Conservation (phyloP, 805 yeast genomes). For the Wickerhamiella vanderwaltii region DNA sequence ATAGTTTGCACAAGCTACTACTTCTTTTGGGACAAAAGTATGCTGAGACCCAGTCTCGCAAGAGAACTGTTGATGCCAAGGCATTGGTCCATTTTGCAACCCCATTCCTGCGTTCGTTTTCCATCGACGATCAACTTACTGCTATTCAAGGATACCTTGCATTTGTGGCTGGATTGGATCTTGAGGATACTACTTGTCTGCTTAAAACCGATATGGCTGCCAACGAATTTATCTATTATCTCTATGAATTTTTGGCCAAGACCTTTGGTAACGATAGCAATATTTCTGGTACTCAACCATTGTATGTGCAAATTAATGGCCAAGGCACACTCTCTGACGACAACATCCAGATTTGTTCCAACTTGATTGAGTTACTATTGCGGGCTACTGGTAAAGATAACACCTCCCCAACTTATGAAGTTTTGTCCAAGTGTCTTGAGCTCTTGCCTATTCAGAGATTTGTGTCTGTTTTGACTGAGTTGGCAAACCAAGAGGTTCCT, state of each 20-base stretch:
- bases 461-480: constrained; percentile 44
- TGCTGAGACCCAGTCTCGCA: constrained; percentile 28
- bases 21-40: constrained; percentile 75
- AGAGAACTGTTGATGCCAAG: constrained; percentile 52
- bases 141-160: constrained; percentile 23
- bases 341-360: constrained; percentile 18
- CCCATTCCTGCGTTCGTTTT: constrained; percentile 55
- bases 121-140: constrained; percentile 43
- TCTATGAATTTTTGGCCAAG: constrained; percentile 46
- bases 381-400: constrained; percentile 17
- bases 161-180: constrained; percentile 22
- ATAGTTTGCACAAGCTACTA: constrained; percentile 58
- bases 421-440: constrained; percentile 52
- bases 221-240: constrained; percentile 35
- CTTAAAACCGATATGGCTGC: constrained; percentile 33
- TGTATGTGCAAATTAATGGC: constrained; percentile 39
- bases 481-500: constrained; percentile 28
- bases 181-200: constrained; percentile 7
- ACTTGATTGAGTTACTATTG: constrained; percentile 21
- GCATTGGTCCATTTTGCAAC: constrained; percentile 59
- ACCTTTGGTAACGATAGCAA: constrained; percentile 32
- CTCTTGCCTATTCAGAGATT: constrained; percentile 67
- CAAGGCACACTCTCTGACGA: constrained; percentile 5
- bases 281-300: constrained; percentile 33
- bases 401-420: constrained; percentile 37